These are phyloP conservation scores for Euryodendron excelsum DNA, from an alignment of 148 eudicot genomes.

Conservation along the genomic window DNA sequence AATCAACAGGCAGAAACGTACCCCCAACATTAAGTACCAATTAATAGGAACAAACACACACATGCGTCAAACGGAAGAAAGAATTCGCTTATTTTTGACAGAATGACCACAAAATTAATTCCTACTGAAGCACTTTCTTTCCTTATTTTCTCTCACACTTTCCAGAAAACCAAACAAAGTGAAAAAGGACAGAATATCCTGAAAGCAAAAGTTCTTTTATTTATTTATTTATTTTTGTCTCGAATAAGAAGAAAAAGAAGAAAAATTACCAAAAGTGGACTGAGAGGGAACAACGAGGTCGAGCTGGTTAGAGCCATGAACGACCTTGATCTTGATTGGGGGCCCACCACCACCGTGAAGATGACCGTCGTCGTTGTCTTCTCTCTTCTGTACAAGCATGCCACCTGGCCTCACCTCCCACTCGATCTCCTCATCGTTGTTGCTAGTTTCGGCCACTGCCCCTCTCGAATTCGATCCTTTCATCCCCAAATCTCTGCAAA, in stretches of 20 bases:
- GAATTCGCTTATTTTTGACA: not conserved
- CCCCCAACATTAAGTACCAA: not conserved
- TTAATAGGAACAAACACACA: not conserved
- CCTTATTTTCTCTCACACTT: not conserved
- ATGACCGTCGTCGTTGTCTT: not conserved
- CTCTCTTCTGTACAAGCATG: conserved; percentile 9
- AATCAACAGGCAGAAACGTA: not conserved
- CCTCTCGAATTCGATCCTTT: conserved; percentile 6
- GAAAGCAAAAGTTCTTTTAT: not conserved
- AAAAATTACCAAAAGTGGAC: conserved; percentile 57
- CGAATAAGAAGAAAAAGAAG: not conserved
- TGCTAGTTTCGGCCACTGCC: not conserved
- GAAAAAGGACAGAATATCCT: not conserved
- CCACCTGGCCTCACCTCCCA: conserved; percentile 15
- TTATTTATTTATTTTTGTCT: not conserved
- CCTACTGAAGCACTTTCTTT: not conserved
- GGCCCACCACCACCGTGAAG: conserved; percentile 11
- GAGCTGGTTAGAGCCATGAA: conserved; percentile 43
- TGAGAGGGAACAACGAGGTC: conserved; percentile 46
- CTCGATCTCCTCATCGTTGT: conserved; percentile 1
- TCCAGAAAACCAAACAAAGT: not conserved
- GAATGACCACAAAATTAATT: not conserved
- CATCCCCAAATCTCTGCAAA: conserved; percentile 8
- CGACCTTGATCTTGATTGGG: conserved; percentile 42
- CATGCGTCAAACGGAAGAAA: not conserved